These are phyloP conservation scores for Auricularia sp. DNA, from an alignment of 768 basidiomycete species.

Conservation along the genomic window DNA sequence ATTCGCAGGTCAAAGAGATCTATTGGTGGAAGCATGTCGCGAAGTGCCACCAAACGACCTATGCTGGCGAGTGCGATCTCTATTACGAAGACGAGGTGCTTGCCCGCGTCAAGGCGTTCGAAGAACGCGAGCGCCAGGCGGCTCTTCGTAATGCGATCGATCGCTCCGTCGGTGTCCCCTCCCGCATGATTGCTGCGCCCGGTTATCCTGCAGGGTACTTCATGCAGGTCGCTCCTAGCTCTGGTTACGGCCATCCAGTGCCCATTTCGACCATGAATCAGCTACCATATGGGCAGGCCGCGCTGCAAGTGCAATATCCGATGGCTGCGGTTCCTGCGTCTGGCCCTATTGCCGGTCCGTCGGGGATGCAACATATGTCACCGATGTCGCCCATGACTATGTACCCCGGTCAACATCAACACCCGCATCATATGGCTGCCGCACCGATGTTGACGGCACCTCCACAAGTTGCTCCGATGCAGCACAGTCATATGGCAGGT, in stretches of 20 bases:
- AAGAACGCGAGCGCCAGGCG: background rate
- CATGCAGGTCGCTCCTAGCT: background rate
- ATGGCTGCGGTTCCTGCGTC: too few relatives aligned
- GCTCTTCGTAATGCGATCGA: background rate
- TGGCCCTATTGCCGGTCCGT: too few relatives aligned
- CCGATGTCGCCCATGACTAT: too few relatives aligned
- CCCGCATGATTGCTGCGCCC: too few relatives aligned
- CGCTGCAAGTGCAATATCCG: background rate
- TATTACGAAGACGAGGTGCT: constrained; percentile 43
- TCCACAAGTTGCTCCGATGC: too few relatives aligned
- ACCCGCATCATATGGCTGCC: too few relatives aligned
- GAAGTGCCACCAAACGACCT: constrained; percentile 51
- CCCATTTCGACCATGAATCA: background rate
- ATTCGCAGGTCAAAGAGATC: constrained; percentile 53
- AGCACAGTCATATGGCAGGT: too few relatives aligned
- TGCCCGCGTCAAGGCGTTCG: constrained; percentile 2
- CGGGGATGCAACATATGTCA: too few relatives aligned
- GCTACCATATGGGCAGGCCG: background rate
- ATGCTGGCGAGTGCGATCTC: constrained; percentile 47
- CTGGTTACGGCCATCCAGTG: background rate
- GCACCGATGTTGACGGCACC: too few relatives aligned
- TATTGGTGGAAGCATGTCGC: constrained; percentile 87
- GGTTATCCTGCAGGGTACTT: too few relatives aligned
- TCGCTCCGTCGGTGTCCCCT: too few relatives aligned
- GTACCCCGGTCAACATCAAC: too few relatives aligned